phyloP scores from a whole-genome alignment of 257 asterid genomes.

The Cordia subcordata region DNA sequence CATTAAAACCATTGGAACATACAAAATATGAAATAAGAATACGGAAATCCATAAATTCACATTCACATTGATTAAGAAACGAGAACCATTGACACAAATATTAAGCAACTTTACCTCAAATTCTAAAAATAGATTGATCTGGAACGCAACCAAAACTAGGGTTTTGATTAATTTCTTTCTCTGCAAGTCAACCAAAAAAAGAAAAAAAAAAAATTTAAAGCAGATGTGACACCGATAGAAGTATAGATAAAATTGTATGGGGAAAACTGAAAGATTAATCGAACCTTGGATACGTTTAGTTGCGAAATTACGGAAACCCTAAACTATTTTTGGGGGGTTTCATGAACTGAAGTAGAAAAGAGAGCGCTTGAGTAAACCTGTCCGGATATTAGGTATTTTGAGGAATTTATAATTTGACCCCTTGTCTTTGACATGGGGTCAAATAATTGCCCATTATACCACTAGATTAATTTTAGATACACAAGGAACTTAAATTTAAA shows the following conservation, averaged over 20 bases:
- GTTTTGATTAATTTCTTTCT: conserved; percentile 36
- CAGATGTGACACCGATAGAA: neutral
- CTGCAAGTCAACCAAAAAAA: conserved; percentile 32
- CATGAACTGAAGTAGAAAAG: neutral
- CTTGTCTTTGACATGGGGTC: neutral
- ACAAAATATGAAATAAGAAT: neutral
- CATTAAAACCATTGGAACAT: conserved; percentile 19
- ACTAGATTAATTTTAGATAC: neutral
- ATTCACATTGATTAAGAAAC: too few species aligned
- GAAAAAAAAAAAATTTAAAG: neutral
- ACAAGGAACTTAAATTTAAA: too few species aligned
- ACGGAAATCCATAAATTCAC: neutral
- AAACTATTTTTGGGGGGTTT: neutral
- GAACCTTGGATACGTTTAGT: conserved; percentile 1
- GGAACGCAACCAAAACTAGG: neutral
- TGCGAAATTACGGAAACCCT: neutral
- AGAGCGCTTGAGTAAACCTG: neutral
- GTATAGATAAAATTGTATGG: neutral
- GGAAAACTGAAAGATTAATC: neutral
- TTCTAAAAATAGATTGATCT: too few species aligned
- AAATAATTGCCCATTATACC: neutral
- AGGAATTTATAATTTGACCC: neutral
- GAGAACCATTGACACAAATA: neutral
- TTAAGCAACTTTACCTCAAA: neutral
- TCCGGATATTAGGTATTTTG: neutral